Conservation (phyloP, 192 early-diverging fungal genomes). For the Rhizophagus prolifer region DNA sequence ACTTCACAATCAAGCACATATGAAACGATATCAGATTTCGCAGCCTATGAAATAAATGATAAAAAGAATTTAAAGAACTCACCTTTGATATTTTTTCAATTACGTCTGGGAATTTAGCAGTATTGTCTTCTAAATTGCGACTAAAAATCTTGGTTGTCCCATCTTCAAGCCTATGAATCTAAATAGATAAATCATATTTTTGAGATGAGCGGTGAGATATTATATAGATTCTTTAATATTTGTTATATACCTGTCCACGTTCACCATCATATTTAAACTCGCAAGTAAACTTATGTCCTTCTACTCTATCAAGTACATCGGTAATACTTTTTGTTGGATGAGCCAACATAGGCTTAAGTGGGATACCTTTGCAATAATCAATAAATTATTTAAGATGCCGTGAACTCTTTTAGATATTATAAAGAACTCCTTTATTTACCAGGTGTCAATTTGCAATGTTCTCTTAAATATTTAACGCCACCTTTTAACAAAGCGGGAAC, state of each 20-base stretch:
- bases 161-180: constrained; percentile 83
- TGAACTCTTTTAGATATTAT: neutral
- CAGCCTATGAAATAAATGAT: constrained; percentile 37
- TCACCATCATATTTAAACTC: constrained; percentile 97
- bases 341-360: constrained; percentile 98
- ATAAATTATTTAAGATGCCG: neutral
- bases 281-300: constrained; percentile 90
- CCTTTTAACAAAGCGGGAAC: constrained; percentile 81
- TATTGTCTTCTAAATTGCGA: constrained; percentile 94
- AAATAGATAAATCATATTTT: neutral
- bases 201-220: neutral
- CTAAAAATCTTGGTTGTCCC: constrained; percentile 84
- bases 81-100: constrained; percentile 74
- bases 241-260: constrained; percentile 63
- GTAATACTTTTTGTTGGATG: constrained; percentile 94
- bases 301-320: constrained; percentile 93
- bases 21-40: constrained; percentile 63
- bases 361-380: constrained; percentile 63
- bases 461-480: constrained; percentile 65
- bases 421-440: constrained; percentile 41
- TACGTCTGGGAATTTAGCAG: constrained; percentile 91
- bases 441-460: constrained; percentile 88
- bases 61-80: constrained; percentile 10
- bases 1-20: constrained; percentile 99
- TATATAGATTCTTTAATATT: neutral